These are phyloP conservation scores for Reutealis trisperma DNA, from an alignment of 345 rosid species.

Conservation along the genomic window DNA sequence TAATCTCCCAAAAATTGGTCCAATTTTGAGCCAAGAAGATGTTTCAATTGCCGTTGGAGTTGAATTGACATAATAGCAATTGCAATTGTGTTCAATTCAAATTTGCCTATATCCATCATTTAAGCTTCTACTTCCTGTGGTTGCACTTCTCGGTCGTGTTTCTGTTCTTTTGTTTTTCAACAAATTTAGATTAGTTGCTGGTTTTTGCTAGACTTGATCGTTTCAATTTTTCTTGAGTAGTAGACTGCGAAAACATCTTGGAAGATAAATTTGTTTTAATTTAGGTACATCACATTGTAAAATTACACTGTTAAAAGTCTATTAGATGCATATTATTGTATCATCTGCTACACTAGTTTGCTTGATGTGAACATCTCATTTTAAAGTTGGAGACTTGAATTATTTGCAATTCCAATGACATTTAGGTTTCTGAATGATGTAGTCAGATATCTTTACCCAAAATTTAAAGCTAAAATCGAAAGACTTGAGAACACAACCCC, in stretches of 20 bases:
- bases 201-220: not conserved
- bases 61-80: conserved; percentile 6
- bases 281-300: not conserved
- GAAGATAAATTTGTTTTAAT: not conserved
- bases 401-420: too few relatives aligned
- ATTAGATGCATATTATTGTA: not conserved
- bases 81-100: too few relatives aligned
- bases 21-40: conserved; percentile 8
- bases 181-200: not conserved
- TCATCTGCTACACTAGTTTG: not conserved
- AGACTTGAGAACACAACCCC: not conserved
- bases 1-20: conserved; percentile 2
- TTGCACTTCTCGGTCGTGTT: too few relatives aligned
- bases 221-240: not conserved
- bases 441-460: too few relatives aligned
- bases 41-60: not conserved
- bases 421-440: too few relatives aligned
- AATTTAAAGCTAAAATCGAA: too few relatives aligned
- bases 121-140: not conserved
- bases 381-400: not conserved
- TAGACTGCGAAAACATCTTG: too few relatives aligned
- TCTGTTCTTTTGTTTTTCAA: not conserved
- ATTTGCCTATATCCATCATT: not conserved
- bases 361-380: not conserved
- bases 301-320: not conserved